These are phyloP conservation scores for Solanum etuberosum DNA, from an alignment of 257 asterid species.

Conservation along the genomic window DNA sequence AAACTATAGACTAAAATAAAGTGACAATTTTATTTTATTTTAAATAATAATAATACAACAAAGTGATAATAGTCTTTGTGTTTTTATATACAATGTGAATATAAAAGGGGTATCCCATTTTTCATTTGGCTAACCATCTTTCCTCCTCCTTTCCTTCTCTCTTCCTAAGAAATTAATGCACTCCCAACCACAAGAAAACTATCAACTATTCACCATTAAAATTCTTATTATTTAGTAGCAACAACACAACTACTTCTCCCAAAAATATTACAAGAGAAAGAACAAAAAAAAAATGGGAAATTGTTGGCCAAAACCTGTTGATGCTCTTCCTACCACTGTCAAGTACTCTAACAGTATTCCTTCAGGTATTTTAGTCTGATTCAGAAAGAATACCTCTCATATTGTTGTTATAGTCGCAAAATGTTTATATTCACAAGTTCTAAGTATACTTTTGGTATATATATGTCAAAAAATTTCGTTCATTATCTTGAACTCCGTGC, in stretches of 20 bases:
- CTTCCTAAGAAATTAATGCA: slow-evolving; percentile 1
- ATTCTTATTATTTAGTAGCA: neutral
- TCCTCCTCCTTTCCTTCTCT: slow-evolving; percentile 7
- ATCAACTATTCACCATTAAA: neutral
- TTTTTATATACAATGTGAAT: neutral
- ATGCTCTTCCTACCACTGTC: slow-evolving; percentile 3
- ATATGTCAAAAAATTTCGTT: neutral
- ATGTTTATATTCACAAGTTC: neutral
- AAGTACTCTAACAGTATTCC: neutral
- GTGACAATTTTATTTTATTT: neutral
- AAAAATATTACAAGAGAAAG: neutral
- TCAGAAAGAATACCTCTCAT: neutral
- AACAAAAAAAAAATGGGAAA: slow-evolving; percentile 19
- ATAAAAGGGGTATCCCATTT: neutral
- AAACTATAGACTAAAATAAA: neutral
- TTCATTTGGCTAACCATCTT: neutral
- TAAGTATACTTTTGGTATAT: neutral
- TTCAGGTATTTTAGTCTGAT: neutral
- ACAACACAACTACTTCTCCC: neutral
- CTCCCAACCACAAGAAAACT: neutral
- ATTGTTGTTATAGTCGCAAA: neutral
- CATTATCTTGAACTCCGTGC: neutral
- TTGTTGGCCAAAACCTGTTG: slow-evolving; percentile 34
- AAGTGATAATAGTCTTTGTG: neutral
- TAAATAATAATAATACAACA: neutral